Evolutionary conservation across 2,329 filamentous ascomycete genomes (phyloP), one percentile per base, ranked within the genome.

Genomic region (Verticillium zaregamsianum): DNA sequence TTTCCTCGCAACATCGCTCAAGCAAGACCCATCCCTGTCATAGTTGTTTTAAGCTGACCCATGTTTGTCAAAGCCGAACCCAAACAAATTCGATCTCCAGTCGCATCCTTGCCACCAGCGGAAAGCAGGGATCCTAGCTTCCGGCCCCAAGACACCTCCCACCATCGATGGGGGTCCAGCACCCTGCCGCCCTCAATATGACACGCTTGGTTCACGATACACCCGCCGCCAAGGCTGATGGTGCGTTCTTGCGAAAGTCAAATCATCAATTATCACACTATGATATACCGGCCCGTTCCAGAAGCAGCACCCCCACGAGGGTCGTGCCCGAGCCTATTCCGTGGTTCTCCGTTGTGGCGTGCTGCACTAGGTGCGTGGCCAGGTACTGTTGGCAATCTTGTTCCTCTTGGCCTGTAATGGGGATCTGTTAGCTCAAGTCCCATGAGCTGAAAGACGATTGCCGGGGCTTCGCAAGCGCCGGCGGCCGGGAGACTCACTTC

Each of bases 401-500:
- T 25, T 52, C 45, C 45, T 20, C 45, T 20, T 52, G 45, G 20
- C 45, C 45, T 52, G 23, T 11, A 20, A 52, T 52, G 45, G n/a
- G 11, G 20, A 52, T 25, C 45, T 52, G 20, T 52, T 14, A 52
- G 45, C 20, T 35, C 37, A n/a, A 7, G 37, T 40, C 37, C 15
- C 15, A 17, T 2, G 14, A 40, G 14, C 15, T 40, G 6, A 7
- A 40, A 17, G 14, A 17, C n/a, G 37, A 15, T 40, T 15, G 17
- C 6, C 17, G 37, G 37, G 2, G 15, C 37, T 40, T 14, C 33
- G 4, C 37, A n/a, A 20, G 17, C 14, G 37, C 17, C 15, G 14
- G 17, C 37, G 5, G 3, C 14, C 14, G 15, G n/a, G 15, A 20
- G 56, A 60, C 59, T 65, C 45, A 65, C 64, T 57, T 63, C 58